phyloP scores from a whole-genome alignment of 1,284 basidiomycete species.

The Naganishia sp. region DNA sequence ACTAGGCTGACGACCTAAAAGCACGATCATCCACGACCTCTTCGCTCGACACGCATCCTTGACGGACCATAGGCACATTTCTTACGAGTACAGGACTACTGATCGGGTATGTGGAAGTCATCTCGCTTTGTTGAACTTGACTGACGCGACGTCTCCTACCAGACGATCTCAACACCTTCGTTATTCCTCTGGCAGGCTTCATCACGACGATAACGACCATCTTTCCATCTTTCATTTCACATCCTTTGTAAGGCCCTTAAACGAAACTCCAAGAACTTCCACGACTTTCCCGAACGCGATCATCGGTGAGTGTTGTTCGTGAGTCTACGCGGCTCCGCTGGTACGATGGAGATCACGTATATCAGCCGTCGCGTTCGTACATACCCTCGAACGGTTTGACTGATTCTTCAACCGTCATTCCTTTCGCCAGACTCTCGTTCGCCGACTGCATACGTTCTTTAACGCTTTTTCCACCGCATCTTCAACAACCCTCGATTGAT shows the following conservation, averaged over 20 bases:
- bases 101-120: neutral
- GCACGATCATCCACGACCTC: constrained; percentile 10
- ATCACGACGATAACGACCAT: constrained; percentile 15
- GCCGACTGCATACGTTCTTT: constrained; percentile 12
- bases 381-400: neutral
- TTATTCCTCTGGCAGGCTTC: constrained; percentile 13
- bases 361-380: neutral
- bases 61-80: constrained; percentile 18
- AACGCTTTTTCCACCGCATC: neutral
- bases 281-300: constrained; percentile 6
- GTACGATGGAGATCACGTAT: neutral
- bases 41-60: constrained; percentile 13
- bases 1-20: neutral
- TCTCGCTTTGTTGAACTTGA: neutral
- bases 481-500: constrained; percentile 14
- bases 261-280: constrained; percentile 3
- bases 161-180: constrained; percentile 25
- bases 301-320: neutral
- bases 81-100: neutral
- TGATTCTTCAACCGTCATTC: constrained; percentile 3
- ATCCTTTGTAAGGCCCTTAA: constrained; percentile 24
- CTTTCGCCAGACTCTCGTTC: constrained; percentile 14
- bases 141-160: neutral
- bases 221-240: neutral
- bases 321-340: neutral